Conservation (phyloP, 345 rosid genomes). For the Combretum micranthum region DNA sequence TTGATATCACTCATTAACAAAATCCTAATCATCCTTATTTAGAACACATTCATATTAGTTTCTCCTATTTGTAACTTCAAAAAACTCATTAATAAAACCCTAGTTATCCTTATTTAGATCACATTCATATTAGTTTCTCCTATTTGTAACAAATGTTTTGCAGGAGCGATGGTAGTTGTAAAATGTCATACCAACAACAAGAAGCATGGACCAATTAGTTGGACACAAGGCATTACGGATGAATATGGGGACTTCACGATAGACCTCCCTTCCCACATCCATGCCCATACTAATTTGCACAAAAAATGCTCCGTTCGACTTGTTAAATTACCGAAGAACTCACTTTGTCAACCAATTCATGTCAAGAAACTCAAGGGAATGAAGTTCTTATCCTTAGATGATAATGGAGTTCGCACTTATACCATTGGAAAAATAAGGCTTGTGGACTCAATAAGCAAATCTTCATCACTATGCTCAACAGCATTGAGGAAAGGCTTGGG, state of each 20-base stretch:
- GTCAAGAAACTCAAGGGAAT: not conserved
- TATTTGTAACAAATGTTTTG: slow-evolving; percentile 1
- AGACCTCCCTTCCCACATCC: slow-evolving; percentile 39
- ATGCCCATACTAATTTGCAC: slow-evolving; percentile 20
- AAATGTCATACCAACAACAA: slow-evolving; percentile 16
- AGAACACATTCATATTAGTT: no score
- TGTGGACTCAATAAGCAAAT: not conserved
- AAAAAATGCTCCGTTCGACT: slow-evolving; percentile 18
- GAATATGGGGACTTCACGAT: slow-evolving; percentile 33
- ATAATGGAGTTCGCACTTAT: slow-evolving; percentile 9
- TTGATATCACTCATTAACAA: no score
- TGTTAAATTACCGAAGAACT: slow-evolving; percentile 8
- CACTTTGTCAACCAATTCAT: not conserved
- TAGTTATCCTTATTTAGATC: no score
- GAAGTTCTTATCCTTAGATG: not conserved
- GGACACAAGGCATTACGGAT: slow-evolving; percentile 18
- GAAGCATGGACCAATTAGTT: slow-evolving; percentile 1
- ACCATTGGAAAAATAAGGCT: slow-evolving; percentile 7
- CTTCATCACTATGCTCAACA: no score
- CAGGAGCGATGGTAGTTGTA: slow-evolving; percentile 16
- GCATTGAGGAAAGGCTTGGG: no score
- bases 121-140: no score
- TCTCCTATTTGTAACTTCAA: no score
- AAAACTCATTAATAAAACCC: no score
- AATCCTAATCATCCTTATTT: no score